Evolutionary conservation across 371 early-diverging fungal species (phyloP), one percentile per base, ranked within the genome.

Genomic region (Mucor mucedo): DNA sequence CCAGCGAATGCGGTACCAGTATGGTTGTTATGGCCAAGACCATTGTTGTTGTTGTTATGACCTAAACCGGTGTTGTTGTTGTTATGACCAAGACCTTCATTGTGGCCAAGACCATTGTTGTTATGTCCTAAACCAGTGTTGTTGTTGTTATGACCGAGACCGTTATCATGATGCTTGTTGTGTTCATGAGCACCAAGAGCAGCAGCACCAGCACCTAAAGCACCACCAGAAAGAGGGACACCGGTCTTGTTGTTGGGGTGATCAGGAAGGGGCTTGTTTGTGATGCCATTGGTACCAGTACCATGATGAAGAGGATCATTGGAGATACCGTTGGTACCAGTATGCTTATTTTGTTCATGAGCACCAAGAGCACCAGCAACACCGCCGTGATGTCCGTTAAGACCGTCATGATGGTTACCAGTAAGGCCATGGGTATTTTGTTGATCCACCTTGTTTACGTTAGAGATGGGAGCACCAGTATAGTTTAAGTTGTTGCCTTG

Each of bases 381-480:
- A 48, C 44, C 32, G 39, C 62, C 54, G 38, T 58, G 29, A n/a
- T n/a, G n/a, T n/a, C n/a, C n/a, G n/a, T n/a, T n/a, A n/a, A n/a
- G n/a, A 48, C 44, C 32, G 39, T 53, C 54, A 21, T 58, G 29
- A 16, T 50, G 42, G 41, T 42, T 41, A 44, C 49, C 68, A 53
- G 41, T n/a, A 21, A 35, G 44, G 9, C 30, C 52, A 30, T 57
- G 38, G 48, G 35, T 35, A 35, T 35, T 39, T 28, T 54, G 35
- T 33, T 66, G 60, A 29, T 48, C 56, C 4, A 66, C 66, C 11
- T 56, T 52, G 32, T 60, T 60, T 27, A 60, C 44, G 38, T 56
- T 39, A 44, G 66, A 60, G 35, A 30, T 60, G 28, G 61, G 53
- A 29, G 30, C 55, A 42, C n/a, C 38, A 45, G 63, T 28, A 32